Evolutionary conservation across 2,329 filamentous ascomycete genomes (phyloP).

Genomic region (Pseudogymnoascus sp.): DNA sequence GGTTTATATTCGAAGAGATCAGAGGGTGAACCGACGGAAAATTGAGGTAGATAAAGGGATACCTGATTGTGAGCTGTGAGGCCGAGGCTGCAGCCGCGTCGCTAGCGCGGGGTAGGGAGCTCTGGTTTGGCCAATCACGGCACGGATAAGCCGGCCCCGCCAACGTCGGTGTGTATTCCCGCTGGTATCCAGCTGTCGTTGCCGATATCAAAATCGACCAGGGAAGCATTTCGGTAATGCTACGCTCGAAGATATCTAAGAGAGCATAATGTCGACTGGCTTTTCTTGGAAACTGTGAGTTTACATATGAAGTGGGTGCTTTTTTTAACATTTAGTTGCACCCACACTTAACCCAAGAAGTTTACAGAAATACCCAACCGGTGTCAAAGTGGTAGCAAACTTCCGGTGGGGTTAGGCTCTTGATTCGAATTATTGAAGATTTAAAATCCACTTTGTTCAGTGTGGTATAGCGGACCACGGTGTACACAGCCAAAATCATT

Average conservation of each 20-base stretch:
- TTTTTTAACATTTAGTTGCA: not conserved
- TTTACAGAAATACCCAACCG: not conserved
- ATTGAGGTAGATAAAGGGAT: not conserved
- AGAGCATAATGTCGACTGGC: not conserved
- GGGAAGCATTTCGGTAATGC: not conserved
- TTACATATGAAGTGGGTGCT: not conserved
- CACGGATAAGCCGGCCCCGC: not conserved
- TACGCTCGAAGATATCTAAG: not conserved
- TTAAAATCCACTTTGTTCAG: too few species aligned
- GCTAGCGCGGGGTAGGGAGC: constrained; percentile 1
- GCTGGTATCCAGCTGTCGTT: not conserved
- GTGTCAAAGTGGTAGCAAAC: not conserved
- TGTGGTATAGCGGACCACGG: too few species aligned
- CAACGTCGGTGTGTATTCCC: not conserved
- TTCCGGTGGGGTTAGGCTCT: not conserved
- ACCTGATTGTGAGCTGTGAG: not conserved
- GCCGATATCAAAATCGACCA: not conserved
- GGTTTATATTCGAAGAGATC: not conserved
- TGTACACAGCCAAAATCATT: too few species aligned
- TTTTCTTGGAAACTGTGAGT: not conserved
- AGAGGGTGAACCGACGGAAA: not conserved
- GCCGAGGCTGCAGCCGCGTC: constrained; percentile 6
- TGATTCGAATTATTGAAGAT: too few species aligned
- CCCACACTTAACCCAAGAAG: not conserved
- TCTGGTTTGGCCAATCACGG: not conserved